Evolutionary conservation across 805 yeast genomes (phyloP).

Genomic region (Ogataea haglerorum): DNA sequence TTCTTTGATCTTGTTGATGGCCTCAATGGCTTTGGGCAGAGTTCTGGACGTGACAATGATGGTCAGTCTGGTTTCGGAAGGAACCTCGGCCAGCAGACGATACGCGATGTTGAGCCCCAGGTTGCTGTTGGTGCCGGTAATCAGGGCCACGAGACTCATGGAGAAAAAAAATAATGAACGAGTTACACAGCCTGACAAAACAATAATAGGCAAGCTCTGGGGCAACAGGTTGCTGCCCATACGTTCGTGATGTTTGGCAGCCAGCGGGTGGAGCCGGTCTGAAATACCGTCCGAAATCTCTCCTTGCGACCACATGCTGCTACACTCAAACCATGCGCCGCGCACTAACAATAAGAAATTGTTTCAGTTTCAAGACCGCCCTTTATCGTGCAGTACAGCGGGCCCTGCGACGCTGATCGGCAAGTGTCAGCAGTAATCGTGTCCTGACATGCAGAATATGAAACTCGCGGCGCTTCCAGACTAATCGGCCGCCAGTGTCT

Average conservation of each 20-base stretch:
- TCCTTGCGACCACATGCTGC: background rate
- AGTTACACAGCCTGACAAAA: conserved; percentile 7
- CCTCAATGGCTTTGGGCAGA: conserved; percentile 76
- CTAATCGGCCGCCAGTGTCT: conserved; percentile 4
- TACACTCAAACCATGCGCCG: background rate
- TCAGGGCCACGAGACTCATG: conserved; percentile 29
- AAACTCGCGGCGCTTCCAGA: background rate
- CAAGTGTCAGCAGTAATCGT: background rate
- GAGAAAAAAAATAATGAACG: background rate
- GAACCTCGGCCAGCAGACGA: conserved; percentile 62
- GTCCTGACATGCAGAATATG: conserved; percentile 5
- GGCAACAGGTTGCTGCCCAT: background rate
- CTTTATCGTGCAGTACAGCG: conserved; percentile 1
- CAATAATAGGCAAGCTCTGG: too few species aligned
- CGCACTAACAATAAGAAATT: conserved; percentile 3
- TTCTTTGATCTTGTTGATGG: conserved; percentile 54
- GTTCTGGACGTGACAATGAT: conserved; percentile 88
- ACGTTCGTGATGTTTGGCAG: too few species aligned
- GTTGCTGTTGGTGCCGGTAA: conserved; percentile 49
- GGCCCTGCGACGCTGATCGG: background rate
- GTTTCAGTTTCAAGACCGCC: conserved; percentile 3
- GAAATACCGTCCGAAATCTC: too few species aligned
- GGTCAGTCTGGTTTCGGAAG: conserved; percentile 57
- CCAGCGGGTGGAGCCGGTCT: too few species aligned
- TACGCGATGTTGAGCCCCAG: conserved; percentile 85